Base-by-base conservation (phyloP, 106 monocot genomes). In the Allium cepa region DNA sequence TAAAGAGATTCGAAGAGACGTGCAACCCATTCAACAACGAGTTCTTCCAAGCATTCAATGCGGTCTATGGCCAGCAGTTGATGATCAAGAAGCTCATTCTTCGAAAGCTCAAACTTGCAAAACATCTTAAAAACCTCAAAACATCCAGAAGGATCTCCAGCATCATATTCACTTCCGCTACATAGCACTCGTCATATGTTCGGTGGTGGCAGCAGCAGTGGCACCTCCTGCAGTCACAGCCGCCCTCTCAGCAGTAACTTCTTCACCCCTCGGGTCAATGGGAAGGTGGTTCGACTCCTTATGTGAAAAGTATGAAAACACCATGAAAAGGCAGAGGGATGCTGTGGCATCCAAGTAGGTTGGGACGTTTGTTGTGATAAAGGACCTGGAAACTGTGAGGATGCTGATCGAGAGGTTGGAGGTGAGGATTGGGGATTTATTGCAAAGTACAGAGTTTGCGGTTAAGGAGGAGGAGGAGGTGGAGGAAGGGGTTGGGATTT, bases 201-300 rank as follows among this genome's bases (percentile, higher is more conserved):
- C 87, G 0, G 78, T 87, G 7, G 83, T 87, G 22, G 72, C 78
- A 0, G 83, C 80, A 0, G 83, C 80, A 2, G 69, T 83, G 72
- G 73, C 80, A 0, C 83, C 87, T 0, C 83, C 87, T 2, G 80
- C 87, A 2, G 83, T 83, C 11, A 83, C 80, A 3, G 83, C 80
- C 0, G 87, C 80, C 0, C 59, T 75, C 12, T 83, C 81, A 2
- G 70, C 88, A 0, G 88, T 57, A 5, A 59, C 72, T 0, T 75
- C 88, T 4, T 61, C 69, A 4, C 81, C 84, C 1, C 4, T 81
- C 17, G 84, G 81, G 3, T 78, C 84, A 10, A 72, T 80, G 75
- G 81, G 84, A 45, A 78, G 80, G 15, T 88, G 88, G 88, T 63
- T 88, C 49, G 76, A 81, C 67, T 81, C 81, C 0, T 47, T 88